Conservation (phyloP, 257 asterid genomes). For the Solanum tarijense region DNA sequence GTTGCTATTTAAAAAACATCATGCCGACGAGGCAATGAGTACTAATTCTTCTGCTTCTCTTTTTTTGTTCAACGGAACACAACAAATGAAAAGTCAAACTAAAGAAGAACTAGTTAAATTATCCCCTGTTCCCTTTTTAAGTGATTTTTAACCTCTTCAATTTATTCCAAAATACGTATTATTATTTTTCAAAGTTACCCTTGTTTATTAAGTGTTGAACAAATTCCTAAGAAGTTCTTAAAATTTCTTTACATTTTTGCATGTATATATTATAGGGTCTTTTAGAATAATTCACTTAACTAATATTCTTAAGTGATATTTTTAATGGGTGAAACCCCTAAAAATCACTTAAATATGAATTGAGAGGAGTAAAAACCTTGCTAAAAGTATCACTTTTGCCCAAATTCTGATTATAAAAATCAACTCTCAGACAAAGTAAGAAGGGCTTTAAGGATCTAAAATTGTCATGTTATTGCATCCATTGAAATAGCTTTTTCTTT, state of each 20-base stretch:
- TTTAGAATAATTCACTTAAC: neutral
- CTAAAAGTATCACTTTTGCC: neutral
- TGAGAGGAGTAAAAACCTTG: neutral
- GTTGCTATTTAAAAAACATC: neutral
- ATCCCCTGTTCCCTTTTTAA: neutral
- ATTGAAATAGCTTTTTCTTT: neutral
- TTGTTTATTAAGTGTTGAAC: neutral
- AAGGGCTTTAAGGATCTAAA: neutral
- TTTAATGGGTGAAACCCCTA: neutral
- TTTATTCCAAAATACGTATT: neutral
- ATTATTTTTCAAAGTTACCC: neutral
- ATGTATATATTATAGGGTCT: neutral
- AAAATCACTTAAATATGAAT: neutral
- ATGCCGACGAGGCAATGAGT: neutral
- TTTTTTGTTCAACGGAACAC: neutral
- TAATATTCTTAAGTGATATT: neutral
- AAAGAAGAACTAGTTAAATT: neutral
- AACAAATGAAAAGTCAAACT: neutral
- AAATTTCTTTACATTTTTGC: neutral
- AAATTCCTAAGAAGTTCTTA: neutral
- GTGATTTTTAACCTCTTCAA: neutral
- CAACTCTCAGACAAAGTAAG: neutral
- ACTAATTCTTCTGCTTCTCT: neutral
- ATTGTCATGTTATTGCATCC: neutral
- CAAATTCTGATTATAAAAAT: neutral